These are phyloP conservation scores for Ceratocystis albifundus DNA, from an alignment of 2,329 filamentous ascomycete genomes.

Conservation along the genomic window DNA sequence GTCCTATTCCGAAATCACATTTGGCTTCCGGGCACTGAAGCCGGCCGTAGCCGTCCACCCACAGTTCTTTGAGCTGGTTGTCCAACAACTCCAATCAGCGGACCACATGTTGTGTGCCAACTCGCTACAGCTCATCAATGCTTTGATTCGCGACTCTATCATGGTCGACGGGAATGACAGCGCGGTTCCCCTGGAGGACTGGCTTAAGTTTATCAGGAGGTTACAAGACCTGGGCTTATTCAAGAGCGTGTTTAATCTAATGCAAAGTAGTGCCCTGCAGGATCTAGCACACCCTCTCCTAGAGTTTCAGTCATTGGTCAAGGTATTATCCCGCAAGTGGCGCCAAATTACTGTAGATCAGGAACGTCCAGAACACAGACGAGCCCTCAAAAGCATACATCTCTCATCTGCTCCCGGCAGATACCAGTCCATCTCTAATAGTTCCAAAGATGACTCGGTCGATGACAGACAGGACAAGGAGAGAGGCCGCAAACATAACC, in stretches of 20 bases:
- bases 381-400: slow-evolving; percentile 76
- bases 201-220: slow-evolving; percentile 89
- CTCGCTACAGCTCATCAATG: slow-evolving; percentile 88
- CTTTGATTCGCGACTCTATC: slow-evolving; percentile 83
- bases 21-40: slow-evolving; percentile 83
- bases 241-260: slow-evolving; percentile 78
- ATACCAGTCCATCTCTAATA: slow-evolving; percentile 33
- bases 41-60: slow-evolving; percentile 84
- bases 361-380: slow-evolving; percentile 75
- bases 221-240: slow-evolving; percentile 89
- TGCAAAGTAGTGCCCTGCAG: slow-evolving; percentile 86
- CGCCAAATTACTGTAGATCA: slow-evolving; percentile 71
- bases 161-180: slow-evolving; percentile 48
- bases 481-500: slow-evolving; percentile 61
- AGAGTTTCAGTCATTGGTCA: slow-evolving; percentile 87
- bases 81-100: slow-evolving; percentile 80
- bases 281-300: slow-evolving; percentile 81
- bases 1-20: slow-evolving; percentile 38
- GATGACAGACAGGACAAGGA: slow-evolving; percentile 34
- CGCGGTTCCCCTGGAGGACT: slow-evolving; percentile 51
- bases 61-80: slow-evolving; percentile 87
- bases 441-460: slow-evolving; percentile 31
- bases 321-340: slow-evolving; percentile 80
- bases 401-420: slow-evolving; percentile 63
- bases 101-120: slow-evolving; percentile 95